Conservation (phyloP, 164 flowering plant species). For the Vitis riparia region DNA sequence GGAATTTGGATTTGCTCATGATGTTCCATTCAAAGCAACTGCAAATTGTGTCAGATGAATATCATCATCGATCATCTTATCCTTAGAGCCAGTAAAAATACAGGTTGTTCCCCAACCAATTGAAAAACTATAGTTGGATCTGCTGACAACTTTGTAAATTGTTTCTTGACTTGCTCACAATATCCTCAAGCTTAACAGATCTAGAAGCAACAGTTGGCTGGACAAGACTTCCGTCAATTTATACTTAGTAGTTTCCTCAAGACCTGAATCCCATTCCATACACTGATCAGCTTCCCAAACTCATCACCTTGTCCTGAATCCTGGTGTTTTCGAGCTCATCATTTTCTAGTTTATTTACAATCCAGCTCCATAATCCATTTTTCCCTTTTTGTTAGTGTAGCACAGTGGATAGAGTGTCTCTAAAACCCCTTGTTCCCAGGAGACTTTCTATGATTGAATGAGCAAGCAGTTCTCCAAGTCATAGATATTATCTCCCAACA, state of each 20-base stretch:
- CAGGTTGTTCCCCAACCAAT: slow-evolving; percentile 73
- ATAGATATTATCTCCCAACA: slow-evolving; percentile 91
- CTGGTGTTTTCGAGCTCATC: too few relatives aligned
- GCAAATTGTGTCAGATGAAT: slow-evolving; percentile 92
- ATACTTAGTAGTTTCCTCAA: too few relatives aligned
- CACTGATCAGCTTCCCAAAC: too few relatives aligned
- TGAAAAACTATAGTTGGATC: slow-evolving; percentile 78
- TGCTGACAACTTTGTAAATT: slow-evolving; percentile 75
- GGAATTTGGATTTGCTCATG: slow-evolving; percentile 98
- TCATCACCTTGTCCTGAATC: too few relatives aligned
- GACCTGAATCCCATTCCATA: too few relatives aligned
- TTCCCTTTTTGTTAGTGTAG: too few relatives aligned
- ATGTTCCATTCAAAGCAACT: slow-evolving; percentile 91
- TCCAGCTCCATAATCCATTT: too few relatives aligned
- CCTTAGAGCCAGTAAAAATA: slow-evolving; percentile 97
- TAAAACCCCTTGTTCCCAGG: too few relatives aligned
- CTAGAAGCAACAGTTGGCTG: slow-evolving; percentile 92
- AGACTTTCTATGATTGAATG: slow-evolving; percentile 80
- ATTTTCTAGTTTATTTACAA: too few relatives aligned
- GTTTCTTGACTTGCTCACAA: slow-evolving; percentile 78
- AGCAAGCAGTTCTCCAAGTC: slow-evolving; percentile 92
- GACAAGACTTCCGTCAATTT: too few relatives aligned
- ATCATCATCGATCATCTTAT: slow-evolving; percentile 86
- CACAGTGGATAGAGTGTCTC: too few relatives aligned
- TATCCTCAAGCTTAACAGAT: slow-evolving; percentile 91